Base-by-base conservation (phyloP, 2,329 filamentous ascomycete genomes). In the Colletotrichum orbiculare region DNA sequence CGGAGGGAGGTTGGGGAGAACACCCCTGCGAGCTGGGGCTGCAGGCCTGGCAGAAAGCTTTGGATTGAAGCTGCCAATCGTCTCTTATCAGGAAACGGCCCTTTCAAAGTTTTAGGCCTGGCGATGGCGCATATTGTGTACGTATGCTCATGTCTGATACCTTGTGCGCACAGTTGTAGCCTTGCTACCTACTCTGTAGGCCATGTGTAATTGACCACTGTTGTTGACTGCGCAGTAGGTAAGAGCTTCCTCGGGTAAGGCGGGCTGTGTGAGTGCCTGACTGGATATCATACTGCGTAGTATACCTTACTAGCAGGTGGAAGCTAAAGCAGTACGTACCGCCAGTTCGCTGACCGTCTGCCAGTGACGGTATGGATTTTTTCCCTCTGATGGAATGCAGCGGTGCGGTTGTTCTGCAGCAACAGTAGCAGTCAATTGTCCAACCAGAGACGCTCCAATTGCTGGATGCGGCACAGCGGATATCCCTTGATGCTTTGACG, bases 71-170 rank as follows among this genome's bases (percentile, higher is more conserved):
- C 47, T 52, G 47, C 57, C 62, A 65, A 62, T 61, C 53, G 53
- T 34, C 37, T 57, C 47, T 63, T 57, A 66, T 66, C 59, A 63
- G 63, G 52, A 53, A 66, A 63, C 63, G 58, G 63, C 53, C 52
- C 42, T 63, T 63, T 63, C 53, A 47, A 63, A 63, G 46, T 57
- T 52, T 65, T 58, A 39, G 42, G 35, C 34, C 33, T 25, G 45
- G 17, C 12, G 50, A 43, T 33, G 48, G 39, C 52, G 17, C 17
- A 17, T 17, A 17, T 17, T 17, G 2, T 17, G 17, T 17, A 17
- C 2, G 2, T 17, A 17, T 17, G 17, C 34, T 34, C 33, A 42
- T 41, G 33, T 39, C 7, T 35, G 38, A 33, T 49, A 60, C 64
- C 60, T 60, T 60, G 12, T 10, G 4, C 43, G 35, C 64, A 65